Conservation (phyloP, 306 rosid genomes). For the Cyclanthera cordifolia region DNA sequence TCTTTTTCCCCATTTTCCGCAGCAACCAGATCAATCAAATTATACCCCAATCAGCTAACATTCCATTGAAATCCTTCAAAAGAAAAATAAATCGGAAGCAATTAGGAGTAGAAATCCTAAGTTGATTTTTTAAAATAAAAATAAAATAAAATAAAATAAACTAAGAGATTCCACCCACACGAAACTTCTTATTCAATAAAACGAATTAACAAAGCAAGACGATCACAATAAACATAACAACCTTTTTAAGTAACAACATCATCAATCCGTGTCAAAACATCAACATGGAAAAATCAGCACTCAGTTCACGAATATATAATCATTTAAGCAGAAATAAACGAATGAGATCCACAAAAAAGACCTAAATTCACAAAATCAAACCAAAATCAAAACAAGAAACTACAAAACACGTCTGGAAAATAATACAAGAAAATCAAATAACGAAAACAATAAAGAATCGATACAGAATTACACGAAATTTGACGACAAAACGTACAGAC, state of each 20-base stretch:
- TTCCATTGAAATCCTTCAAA: constrained; percentile 1
- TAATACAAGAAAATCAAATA: neutral
- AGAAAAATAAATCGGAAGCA: neutral
- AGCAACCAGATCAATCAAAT: neutral
- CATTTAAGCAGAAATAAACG: neutral
- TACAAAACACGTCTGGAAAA: neutral
- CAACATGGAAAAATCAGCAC: neutral
- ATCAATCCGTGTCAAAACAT: neutral
- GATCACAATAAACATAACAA: neutral
- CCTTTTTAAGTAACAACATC: neutral
- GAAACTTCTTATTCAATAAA: neutral
- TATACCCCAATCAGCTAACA: neutral
- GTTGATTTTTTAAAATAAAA: too few relatives aligned
- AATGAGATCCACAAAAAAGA: neutral
- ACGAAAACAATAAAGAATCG: neutral
- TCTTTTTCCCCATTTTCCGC: neutral
- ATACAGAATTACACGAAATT: neutral
- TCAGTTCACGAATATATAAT: neutral
- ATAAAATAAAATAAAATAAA: neutral
- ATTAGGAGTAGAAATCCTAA: neutral
- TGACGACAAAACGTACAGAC: neutral
- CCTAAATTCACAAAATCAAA: neutral
- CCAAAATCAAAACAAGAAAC: neutral
- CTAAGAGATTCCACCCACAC: neutral
- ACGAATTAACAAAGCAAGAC: neutral